phyloP scores from a whole-genome alignment of 1,139 yeast genomes.

The Lodderomyces beijingensis region DNA sequence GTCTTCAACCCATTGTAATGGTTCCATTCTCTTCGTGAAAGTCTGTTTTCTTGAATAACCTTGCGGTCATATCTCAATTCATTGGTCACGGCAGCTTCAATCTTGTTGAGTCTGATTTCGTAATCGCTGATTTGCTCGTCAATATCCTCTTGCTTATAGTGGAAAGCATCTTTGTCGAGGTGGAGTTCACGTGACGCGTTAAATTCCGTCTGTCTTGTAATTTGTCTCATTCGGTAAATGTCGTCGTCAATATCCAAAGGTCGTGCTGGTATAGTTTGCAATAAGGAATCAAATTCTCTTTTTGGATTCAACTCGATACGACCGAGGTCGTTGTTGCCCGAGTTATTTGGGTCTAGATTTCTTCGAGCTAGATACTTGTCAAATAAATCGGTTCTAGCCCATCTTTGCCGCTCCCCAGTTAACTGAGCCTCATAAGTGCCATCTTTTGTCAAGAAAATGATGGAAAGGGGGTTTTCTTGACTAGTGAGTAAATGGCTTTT shows the following conservation, averaged over 20 bases:
- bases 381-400: conserved; percentile 25
- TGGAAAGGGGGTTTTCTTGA: conserved; percentile 25
- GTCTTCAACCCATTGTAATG: conserved; percentile 23
- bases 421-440: conserved; percentile 29
- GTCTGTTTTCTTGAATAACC: conserved; percentile 12
- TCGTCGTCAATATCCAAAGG: conserved; percentile 19
- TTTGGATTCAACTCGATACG: conserved; percentile 15
- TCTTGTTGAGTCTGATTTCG: conserved; percentile 18
- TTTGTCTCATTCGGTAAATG: conserved; percentile 16
- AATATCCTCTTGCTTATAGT: conserved; percentile 20
- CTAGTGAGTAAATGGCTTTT: conserved; percentile 44
- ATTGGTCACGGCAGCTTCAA: conserved; percentile 22
- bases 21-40: conserved; percentile 20
- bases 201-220: conserved; percentile 14
- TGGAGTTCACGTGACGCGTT: conserved; percentile 18
- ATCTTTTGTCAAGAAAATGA: conserved; percentile 21
- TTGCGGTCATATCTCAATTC: conserved; percentile 20
- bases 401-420: conserved; percentile 14
- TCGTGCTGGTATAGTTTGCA: conserved; percentile 15
- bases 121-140: conserved; percentile 26
- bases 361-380: conserved; percentile 21
- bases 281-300: conserved; percentile 13
- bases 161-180: conserved; percentile 18
- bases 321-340: conserved; percentile 8
- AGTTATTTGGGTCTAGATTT: conserved; percentile 15